Evolutionary conservation across 1,139 yeast genomes (phyloP).

Genomic region (Diutina scorzettiae): DNA sequence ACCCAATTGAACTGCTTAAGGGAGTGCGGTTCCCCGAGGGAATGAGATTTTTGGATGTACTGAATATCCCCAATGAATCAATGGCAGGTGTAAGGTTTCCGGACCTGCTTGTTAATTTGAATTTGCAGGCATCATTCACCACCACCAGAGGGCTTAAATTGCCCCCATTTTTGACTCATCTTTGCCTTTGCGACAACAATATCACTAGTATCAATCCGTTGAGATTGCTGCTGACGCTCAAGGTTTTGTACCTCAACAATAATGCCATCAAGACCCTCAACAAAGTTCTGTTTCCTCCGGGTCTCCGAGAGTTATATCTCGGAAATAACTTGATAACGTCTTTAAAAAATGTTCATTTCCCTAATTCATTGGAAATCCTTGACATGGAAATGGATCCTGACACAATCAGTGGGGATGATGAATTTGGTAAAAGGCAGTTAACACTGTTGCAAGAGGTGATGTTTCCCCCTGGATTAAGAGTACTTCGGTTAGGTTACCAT

Average conservation of each 20-base stretch:
- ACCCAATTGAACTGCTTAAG: slow-evolving; percentile 33
- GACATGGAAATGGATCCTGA: slow-evolving; percentile 33
- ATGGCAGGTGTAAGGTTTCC: slow-evolving; percentile 39
- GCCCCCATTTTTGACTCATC: slow-evolving; percentile 20
- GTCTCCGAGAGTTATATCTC: slow-evolving; percentile 24
- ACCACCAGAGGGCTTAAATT: slow-evolving; percentile 34
- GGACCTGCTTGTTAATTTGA: slow-evolving; percentile 24
- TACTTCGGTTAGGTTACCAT: slow-evolving; percentile 29
- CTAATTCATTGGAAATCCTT: slow-evolving; percentile 24
- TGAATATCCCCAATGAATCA: slow-evolving; percentile 35
- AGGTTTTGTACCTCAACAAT: slow-evolving; percentile 24
- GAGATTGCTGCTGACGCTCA: slow-evolving; percentile 30
- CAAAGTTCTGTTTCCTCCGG: slow-evolving; percentile 30
- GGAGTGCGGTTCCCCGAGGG: slow-evolving; percentile 32
- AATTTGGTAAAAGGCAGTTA: slow-evolving; percentile 31
- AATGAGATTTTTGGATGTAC: slow-evolving; percentile 24
- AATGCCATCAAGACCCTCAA: slow-evolving; percentile 36
- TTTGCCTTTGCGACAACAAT: slow-evolving; percentile 30
- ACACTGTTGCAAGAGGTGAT: slow-evolving; percentile 32
- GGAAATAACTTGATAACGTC: slow-evolving; percentile 36
- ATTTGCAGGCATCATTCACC: slow-evolving; percentile 35
- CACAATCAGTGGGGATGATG: slow-evolving; percentile 13
- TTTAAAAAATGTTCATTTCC: slow-evolving; percentile 32
- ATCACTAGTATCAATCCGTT: slow-evolving; percentile 37
- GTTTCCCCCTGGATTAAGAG: slow-evolving; percentile 25